phyloP scores from a whole-genome alignment of 2,329 filamentous ascomycete species.

The Cordyceps sp. region DNA sequence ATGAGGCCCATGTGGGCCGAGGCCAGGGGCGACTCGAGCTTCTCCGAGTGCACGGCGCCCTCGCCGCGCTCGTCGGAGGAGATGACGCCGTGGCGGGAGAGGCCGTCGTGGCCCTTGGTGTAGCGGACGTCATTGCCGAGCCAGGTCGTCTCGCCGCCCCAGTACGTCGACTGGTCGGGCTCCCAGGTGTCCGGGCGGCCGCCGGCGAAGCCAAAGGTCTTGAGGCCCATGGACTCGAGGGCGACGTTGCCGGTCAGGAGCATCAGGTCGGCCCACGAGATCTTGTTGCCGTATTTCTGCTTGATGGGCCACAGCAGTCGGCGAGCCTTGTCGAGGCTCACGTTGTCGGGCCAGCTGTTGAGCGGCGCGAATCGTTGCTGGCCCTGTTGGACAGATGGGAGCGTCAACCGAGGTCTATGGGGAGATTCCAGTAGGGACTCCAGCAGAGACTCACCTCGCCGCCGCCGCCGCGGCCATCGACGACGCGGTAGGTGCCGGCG shows the following conservation, averaged over 20 bases:
- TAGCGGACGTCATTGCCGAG: conserved; percentile 61
- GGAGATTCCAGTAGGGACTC: too few species aligned
- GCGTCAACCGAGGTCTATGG: too few species aligned
- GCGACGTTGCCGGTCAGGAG: conserved; percentile 62
- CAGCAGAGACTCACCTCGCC: conserved; percentile 34
- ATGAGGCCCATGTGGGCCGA: conserved; percentile 58
- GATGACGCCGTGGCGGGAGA: conserved; percentile 15
- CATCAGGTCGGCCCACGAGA: conserved; percentile 63
- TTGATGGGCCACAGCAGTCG: conserved; percentile 69
- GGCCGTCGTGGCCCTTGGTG: conserved; percentile 26
- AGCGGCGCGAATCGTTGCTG: conserved; percentile 69
- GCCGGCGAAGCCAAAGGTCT: conserved; percentile 57
- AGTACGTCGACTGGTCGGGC: conserved; percentile 61
- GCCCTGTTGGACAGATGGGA: conserved; percentile 26
- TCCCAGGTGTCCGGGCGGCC: conserved; percentile 60
- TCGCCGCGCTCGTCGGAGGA: conserved; percentile 18
- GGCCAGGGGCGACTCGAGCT: conserved; percentile 51
- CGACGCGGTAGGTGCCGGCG: conserved; percentile 61
- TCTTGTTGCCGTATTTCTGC: conserved; percentile 71
- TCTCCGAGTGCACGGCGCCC: conserved; percentile 38
- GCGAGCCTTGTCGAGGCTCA: conserved; percentile 63
- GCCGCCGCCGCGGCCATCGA: conserved; percentile 58
- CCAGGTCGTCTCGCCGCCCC: conserved; percentile 62
- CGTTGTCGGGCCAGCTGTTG: conserved; percentile 70
- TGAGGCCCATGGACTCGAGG: conserved; percentile 60